Evolutionary conservation across 805 yeast species (phyloP), one percentile per base, ranked within the genome.

Genomic region (Candida fluviatilis): DNA sequence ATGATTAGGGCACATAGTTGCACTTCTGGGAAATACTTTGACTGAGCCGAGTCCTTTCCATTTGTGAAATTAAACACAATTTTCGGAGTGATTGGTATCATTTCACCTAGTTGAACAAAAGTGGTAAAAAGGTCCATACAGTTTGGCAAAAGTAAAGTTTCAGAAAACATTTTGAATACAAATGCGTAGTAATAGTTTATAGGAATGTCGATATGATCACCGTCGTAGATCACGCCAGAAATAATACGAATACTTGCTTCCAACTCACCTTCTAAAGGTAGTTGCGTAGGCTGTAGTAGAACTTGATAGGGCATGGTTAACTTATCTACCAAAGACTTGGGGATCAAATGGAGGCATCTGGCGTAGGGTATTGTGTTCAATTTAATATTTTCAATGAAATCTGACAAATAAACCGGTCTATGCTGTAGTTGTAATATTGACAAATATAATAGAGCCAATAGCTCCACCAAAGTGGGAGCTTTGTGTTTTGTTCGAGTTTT

Each of bases 281-380:
- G 51, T 15, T 45, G 48, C 5, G 51, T 48, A 8, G 77, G 74
- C 32, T 70, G 69, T 13, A 76, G 54, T 14, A 53, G 35, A n/a
- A 53, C 46, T 18, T 64, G 43, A 44, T 64, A 64, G 28, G 58
- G 49, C 18, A 57, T 49, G 0, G 78, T 75, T 23, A 78, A 43
- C 36, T 57, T 55, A 35, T 58, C 55, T 16, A 58, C 41, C 54
- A 67, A 50, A 1, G 44, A 34, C 19, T 50, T 47, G 6, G 84
- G 81, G 3, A 78, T 39, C 6, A 59, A 41, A 29, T 54, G 57
- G 14, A 57, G 41, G 4, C 75, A 64, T 36, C 59, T 66, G 45
- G 71, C 55, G 46, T 66, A 75, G 2, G 86, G 84, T 1, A 83
- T 55, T 23, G 62, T 58, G 35, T 73, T 73, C 2, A 60, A 47